Percentiles rank a stretch among this genome's conserved stretches.
phyloP scores from a whole-genome alignment of 1,284 basidiomycete species.

The Chondrostereum purpureum region DNA sequence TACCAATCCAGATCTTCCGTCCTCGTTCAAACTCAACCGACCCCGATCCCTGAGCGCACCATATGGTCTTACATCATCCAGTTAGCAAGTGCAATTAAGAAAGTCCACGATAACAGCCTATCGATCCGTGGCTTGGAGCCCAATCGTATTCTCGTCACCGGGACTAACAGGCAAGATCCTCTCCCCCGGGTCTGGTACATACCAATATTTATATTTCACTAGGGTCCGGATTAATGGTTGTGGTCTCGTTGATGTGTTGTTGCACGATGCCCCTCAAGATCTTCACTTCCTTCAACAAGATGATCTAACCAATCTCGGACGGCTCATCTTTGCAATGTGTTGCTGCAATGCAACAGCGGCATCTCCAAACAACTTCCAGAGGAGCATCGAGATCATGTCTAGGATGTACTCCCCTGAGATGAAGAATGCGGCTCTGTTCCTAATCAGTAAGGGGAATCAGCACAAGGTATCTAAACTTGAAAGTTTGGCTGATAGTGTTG shows the following conservation, averaged over 20 bases:
- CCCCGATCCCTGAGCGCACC: constrained; percentile 66
- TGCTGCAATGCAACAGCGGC: constrained; percentile 60
- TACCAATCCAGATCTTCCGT: constrained; percentile 38
- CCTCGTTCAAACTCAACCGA: constrained; percentile 17
- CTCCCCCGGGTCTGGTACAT: too few species aligned
- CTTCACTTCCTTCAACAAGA: constrained; percentile 71
- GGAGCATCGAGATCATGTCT: constrained; percentile 73
- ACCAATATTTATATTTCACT: neutral
- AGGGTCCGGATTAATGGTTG: constrained; percentile 80
- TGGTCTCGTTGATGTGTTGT: constrained; percentile 79
- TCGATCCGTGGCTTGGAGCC: constrained; percentile 83
- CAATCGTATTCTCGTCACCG: constrained; percentile 85
- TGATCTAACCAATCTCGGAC: constrained; percentile 83
- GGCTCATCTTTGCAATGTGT: constrained; percentile 78
- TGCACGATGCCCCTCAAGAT: constrained; percentile 66
- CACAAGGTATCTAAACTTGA: constrained; percentile 28
- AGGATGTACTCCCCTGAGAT: constrained; percentile 78
- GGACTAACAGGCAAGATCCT: constrained; percentile 83
- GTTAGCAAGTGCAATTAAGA: constrained; percentile 82
- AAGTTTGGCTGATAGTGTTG: constrained; percentile 2
- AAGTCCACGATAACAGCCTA: constrained; percentile 77
- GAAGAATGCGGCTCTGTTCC: constrained; percentile 73
- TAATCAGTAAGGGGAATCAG: constrained; percentile 70
- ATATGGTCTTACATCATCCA: constrained; percentile 95
- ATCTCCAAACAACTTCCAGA: constrained; percentile 56